phyloP scores from a whole-genome alignment of 2,329 filamentous ascomycete species.

The Pseudocercospora fuligena region DNA sequence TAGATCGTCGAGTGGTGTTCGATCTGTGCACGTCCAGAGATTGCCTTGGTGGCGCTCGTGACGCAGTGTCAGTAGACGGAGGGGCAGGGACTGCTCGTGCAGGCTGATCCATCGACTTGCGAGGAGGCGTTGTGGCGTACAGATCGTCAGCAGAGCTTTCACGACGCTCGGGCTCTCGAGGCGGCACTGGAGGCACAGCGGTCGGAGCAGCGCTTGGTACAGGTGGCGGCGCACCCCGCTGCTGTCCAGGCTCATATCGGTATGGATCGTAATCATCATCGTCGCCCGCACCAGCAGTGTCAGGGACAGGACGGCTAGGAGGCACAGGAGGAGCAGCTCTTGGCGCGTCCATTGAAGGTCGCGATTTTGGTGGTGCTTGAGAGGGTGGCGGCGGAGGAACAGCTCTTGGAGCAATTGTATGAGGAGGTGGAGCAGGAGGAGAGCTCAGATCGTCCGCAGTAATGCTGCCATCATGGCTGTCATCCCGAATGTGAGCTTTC shows the following conservation, averaged over 20 bases:
- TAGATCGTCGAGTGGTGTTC: constrained; percentile 63
- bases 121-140: constrained; percentile 50
- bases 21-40: constrained; percentile 64
- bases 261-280: constrained; percentile 72
- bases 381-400: constrained; percentile 61
- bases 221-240: constrained; percentile 34
- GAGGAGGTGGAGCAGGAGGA: constrained; percentile 41
- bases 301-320: constrained; percentile 63
- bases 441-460: constrained; percentile 59
- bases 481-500: constrained; percentile 77
- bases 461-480: constrained; percentile 71
- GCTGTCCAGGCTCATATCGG: constrained; percentile 48
- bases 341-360: constrained; percentile 72
- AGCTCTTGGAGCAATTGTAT: constrained; percentile 47
- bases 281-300: constrained; percentile 51
- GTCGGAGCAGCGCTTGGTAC: constrained; percentile 39
- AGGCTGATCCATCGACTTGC: constrained; percentile 40
- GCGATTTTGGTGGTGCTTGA: constrained; percentile 50
- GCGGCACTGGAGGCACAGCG: constrained; percentile 42
- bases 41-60: constrained; percentile 53
- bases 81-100: constrained; percentile 52
- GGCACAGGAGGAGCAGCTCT: constrained; percentile 69
- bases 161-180: constrained; percentile 41
- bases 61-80: constrained; percentile 42
- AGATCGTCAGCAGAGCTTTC: constrained; percentile 51